Percentiles rank a stretch among this genome's conserved stretches.
These are phyloP conservation scores for Monilinia laxa DNA, from an alignment of 2,329 filamentous ascomycete species.

Conservation along the genomic window DNA sequence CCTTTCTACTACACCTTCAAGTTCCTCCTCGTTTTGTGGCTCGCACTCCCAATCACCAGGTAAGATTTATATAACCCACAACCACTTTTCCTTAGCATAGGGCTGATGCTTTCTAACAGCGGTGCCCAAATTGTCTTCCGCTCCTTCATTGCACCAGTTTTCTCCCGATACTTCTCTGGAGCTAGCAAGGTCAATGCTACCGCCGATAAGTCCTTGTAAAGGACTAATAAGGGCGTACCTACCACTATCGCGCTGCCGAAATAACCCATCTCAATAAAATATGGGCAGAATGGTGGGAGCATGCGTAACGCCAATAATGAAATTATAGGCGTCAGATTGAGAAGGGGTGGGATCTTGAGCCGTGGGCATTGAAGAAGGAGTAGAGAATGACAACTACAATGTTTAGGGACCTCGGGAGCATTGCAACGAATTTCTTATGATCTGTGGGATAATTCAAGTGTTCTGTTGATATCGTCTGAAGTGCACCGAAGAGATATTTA, in stretches of 20 bases:
- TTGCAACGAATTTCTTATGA: slow-evolving; percentile 17
- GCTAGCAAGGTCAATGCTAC: slow-evolving; percentile 74
- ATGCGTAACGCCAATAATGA: neutral
- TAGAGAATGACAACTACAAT: slow-evolving; percentile 1
- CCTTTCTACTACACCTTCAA: slow-evolving; percentile 99
- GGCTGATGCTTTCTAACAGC: slow-evolving; percentile 49
- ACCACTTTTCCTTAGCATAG: neutral
- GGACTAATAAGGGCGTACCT: slow-evolving; percentile 15
- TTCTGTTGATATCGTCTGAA: slow-evolving; percentile 14
- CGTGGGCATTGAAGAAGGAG: slow-evolving; percentile 13
- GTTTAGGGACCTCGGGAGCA: neutral
- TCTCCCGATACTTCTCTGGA: slow-evolving; percentile 82
- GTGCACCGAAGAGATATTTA: neutral
- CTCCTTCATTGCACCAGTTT: slow-evolving; percentile 87
- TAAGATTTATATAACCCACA: slow-evolving; percentile 52
- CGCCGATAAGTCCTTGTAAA: slow-evolving; percentile 64
- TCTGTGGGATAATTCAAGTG: slow-evolving; percentile 7
- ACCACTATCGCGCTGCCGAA: slow-evolving; percentile 23
- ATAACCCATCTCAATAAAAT: slow-evolving; percentile 14
- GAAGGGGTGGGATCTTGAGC: slow-evolving; percentile 10
- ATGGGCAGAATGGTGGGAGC: slow-evolving; percentile 23
- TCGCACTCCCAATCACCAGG: slow-evolving; percentile 91
- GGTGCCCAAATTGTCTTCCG: slow-evolving; percentile 96
- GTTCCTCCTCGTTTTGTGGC: slow-evolving; percentile 96
- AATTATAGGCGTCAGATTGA: slow-evolving; percentile 3